Percentiles rank a stretch among this genome's conserved stretches.
Conservation (phyloP, 208 protist species). For the Novymonas esmeraldas region DNA sequence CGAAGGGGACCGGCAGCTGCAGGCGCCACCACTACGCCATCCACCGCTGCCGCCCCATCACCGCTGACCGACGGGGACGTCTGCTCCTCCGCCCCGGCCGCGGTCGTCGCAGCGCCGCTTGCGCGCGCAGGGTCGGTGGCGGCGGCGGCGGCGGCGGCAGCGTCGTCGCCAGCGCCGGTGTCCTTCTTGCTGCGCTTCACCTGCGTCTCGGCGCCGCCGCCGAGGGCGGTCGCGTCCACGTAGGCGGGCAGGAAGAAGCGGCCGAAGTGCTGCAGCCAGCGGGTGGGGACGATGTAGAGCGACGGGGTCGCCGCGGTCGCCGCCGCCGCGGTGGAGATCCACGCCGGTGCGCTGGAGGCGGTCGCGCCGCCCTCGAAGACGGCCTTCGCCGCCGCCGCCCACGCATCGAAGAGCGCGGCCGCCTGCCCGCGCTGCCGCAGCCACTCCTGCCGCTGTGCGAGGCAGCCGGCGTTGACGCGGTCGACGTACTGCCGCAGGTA, state of each 20-base stretch:
- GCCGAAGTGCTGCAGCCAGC: conserved; percentile 68
- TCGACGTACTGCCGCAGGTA: conserved; percentile 49
- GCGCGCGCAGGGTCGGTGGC: background rate
- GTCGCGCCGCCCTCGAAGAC: conserved; percentile 28
- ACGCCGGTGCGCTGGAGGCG: conserved; percentile 5
- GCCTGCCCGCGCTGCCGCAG: conserved; percentile 18
- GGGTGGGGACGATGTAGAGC: conserved; percentile 59
- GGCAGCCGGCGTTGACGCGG: conserved; percentile 34
- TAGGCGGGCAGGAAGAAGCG: conserved; percentile 59
- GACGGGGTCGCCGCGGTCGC: background rate
- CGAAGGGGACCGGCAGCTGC: conserved; percentile 3
- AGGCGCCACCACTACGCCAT: background rate
- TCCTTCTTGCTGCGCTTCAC: conserved; percentile 37
- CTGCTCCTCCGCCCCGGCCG: background rate
- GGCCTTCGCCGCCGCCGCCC: conserved; percentile 33
- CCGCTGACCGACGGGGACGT: background rate
- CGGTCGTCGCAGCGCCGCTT: background rate
- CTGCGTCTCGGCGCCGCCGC: conserved; percentile 31
- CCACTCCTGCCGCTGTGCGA: conserved; percentile 32
- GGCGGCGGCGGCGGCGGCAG: background rate
- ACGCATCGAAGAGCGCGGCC: conserved; percentile 23
- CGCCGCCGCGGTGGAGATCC: conserved; percentile 3
- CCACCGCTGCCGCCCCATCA: background rate
- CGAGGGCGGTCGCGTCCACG: conserved; percentile 39
- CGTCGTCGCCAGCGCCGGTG: background rate